These are phyloP conservation scores for Mycena amicta DNA, from an alignment of 768 basidiomycete genomes.

Conservation along the genomic window DNA sequence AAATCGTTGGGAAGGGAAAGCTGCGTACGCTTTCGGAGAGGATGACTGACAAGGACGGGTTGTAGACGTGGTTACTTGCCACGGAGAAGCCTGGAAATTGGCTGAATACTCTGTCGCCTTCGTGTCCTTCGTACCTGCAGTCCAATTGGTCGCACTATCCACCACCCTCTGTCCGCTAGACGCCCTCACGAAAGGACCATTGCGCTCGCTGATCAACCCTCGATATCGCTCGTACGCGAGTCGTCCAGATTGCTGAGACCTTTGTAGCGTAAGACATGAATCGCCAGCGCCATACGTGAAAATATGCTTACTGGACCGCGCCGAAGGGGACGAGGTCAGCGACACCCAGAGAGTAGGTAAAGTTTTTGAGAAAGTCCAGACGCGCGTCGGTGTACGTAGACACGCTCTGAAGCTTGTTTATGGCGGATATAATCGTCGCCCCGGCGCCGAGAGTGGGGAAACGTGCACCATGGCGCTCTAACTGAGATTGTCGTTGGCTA, in stretches of 20 bases:
- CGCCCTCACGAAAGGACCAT: conserved; percentile 51
- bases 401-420: conserved; percentile 58
- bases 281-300: too few relatives aligned
- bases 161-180: conserved; percentile 38
- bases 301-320: conserved; percentile 63
- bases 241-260: conserved; percentile 49
- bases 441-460: conserved; percentile 63
- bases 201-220: conserved; percentile 42
- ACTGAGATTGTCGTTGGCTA: conserved; percentile 37
- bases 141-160: conserved; percentile 54
- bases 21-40: conserved; percentile 55
- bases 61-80: conserved; percentile 49
- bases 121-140: conserved; percentile 58
- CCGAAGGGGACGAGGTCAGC: conserved; percentile 71
- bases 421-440: conserved; percentile 43
- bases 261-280: too few relatives aligned
- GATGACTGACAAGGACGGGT: conserved; percentile 56
- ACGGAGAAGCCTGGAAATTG: conserved; percentile 65
- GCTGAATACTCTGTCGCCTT: too few relatives aligned
- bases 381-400: conserved; percentile 43
- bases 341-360: conserved; percentile 58
- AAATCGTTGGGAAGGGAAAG: neutral
- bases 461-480: conserved; percentile 82
- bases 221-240: conserved; percentile 56
- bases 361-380: conserved; percentile 61